These are phyloP conservation scores for Elsinoe necatrix DNA, from an alignment of 2,329 filamentous ascomycete genomes.

Conservation along the genomic window DNA sequence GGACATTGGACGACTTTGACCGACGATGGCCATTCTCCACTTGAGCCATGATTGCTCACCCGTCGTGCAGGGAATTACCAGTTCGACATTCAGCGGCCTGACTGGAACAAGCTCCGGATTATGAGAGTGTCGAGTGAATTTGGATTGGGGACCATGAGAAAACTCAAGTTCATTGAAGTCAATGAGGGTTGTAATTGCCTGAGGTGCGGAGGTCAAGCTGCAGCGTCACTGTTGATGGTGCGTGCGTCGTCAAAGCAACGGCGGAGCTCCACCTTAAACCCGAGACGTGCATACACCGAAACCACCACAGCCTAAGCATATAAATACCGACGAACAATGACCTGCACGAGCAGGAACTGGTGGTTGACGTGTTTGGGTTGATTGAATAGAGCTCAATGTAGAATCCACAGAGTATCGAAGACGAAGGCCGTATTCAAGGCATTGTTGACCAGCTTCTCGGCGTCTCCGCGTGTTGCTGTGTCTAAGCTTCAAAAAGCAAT, in stretches of 20 bases:
- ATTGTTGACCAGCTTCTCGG: no score
- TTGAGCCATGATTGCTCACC: slow-evolving; percentile 14
- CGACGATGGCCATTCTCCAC: slow-evolving; percentile 11
- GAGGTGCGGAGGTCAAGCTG: slow-evolving; percentile 1
- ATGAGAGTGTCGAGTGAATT: neutral
- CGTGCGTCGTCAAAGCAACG: slow-evolving; percentile 7
- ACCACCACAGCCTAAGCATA: neutral
- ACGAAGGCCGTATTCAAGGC: no score
- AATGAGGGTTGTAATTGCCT: slow-evolving; percentile 1
- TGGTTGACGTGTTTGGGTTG: no score
- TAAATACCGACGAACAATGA: no score
- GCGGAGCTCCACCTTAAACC: slow-evolving; percentile 1
- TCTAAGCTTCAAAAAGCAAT: neutral
- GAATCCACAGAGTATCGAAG: no score
- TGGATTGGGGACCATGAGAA: neutral
- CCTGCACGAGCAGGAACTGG: no score
- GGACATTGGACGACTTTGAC: slow-evolving; percentile 37
- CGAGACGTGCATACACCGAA: neutral
- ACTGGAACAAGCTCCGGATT: slow-evolving; percentile 7
- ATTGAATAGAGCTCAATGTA: no score
- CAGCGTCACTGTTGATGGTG: slow-evolving; percentile 14
- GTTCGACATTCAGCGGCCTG: neutral
- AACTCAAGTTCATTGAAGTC: neutral
- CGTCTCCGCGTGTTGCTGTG: neutral
- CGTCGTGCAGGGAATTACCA: neutral